phyloP scores from a whole-genome alignment of 164 flowering plant genomes.

The Hamamelis virginiana region DNA sequence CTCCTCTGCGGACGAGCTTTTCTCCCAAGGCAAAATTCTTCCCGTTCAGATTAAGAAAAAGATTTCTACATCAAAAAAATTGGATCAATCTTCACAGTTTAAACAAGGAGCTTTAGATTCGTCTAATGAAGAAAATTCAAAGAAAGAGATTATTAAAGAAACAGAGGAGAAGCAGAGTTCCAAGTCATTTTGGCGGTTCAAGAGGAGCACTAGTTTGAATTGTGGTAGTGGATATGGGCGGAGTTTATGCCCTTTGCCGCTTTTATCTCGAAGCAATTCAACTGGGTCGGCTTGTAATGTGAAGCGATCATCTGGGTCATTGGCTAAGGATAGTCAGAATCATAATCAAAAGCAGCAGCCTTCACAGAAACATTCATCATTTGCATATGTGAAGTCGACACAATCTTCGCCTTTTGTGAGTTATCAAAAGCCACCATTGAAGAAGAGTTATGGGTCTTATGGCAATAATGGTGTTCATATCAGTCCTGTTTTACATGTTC shows the following conservation, averaged over 20 bases:
- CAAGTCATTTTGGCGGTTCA: slow-evolving; percentile 57
- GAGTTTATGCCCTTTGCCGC: slow-evolving; percentile 52
- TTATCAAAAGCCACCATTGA: slow-evolving; percentile 40
- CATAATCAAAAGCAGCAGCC: slow-evolving; percentile 15
- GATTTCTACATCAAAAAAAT: neutral
- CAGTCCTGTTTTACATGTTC: slow-evolving; percentile 44
- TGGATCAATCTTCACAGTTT: neutral
- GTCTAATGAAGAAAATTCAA: neutral
- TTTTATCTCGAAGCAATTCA: slow-evolving; percentile 56
- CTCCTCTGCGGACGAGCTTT: slow-evolving; percentile 65
- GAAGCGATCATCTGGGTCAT: slow-evolving; percentile 28
- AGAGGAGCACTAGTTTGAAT: slow-evolving; percentile 49
- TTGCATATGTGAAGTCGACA: slow-evolving; percentile 12
- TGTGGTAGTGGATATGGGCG: slow-evolving; percentile 47
- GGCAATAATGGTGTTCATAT: slow-evolving; percentile 26
- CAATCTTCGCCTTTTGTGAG: slow-evolving; percentile 9
- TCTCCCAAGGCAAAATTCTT: slow-evolving; percentile 52
- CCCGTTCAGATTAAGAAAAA: slow-evolving; percentile 47
- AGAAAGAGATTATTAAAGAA: slow-evolving; percentile 7
- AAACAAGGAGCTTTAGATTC: too few relatives aligned
- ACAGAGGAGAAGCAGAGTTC: slow-evolving; percentile 27
- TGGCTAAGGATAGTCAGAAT: slow-evolving; percentile 17
- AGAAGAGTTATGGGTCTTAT: slow-evolving; percentile 30
- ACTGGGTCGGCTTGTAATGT: slow-evolving; percentile 46
- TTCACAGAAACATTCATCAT: slow-evolving; percentile 14